Evolutionary conservation across 225 moss, liverwort and hornwort species (phyloP).

Genomic region (Polytrichum formosum): DNA sequence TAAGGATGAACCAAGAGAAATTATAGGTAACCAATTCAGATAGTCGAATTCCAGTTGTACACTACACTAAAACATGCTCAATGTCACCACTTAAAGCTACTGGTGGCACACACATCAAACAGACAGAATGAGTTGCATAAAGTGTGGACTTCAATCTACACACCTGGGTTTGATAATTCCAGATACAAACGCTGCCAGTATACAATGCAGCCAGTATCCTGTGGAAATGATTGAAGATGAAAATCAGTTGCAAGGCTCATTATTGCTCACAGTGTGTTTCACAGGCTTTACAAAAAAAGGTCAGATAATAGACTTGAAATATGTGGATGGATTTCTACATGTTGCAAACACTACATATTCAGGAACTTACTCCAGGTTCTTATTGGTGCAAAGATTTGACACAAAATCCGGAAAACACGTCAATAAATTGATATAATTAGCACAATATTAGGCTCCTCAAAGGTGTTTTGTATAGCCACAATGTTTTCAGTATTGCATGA

Average conservation of each 20-base stretch:
- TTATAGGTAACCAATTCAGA: too few relatives aligned
- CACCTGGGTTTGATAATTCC: slow-evolving; percentile 97
- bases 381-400: too few relatives aligned
- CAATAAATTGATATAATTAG: neutral
- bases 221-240: slow-evolving; percentile 12
- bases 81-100: too few relatives aligned
- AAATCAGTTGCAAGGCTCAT: neutral
- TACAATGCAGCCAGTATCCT: slow-evolving; percentile 90
- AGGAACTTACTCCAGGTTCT: neutral
- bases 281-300: neutral
- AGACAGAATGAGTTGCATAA: too few relatives aligned
- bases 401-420: too few relatives aligned
- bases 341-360: neutral
- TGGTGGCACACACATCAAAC: too few relatives aligned
- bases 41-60: too few relatives aligned
- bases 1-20: too few relatives aligned
- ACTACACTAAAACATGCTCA: too few relatives aligned
- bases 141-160: neutral
- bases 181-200: slow-evolving; percentile 87
- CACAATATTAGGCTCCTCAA: neutral
- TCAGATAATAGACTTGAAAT: neutral
- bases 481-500: neutral
- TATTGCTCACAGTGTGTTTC: neutral
- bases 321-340: neutral
- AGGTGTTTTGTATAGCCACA: neutral